Percentiles rank a stretch among this genome's conserved stretches.
phyloP scores from a whole-genome alignment of 495 filamentous ascomycete genomes.

The Penicillium diatomitis region DNA sequence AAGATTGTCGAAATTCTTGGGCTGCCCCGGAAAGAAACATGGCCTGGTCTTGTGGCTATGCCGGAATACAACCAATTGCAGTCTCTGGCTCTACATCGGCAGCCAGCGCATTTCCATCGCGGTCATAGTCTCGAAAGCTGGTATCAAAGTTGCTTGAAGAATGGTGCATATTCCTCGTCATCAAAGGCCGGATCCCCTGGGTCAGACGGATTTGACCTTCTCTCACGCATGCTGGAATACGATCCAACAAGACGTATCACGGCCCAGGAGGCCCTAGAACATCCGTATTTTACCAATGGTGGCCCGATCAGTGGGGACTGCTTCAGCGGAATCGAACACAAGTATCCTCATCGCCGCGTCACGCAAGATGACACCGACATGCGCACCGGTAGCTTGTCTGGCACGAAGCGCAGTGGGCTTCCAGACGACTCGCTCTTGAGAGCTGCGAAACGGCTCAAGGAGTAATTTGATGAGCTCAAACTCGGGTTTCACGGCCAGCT shows the following conservation, averaged over 20 bases:
- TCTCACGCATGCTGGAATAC: conserved; percentile 78
- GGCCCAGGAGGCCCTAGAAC: conserved; percentile 73
- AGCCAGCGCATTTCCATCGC: conserved; percentile 31
- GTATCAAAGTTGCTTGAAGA: conserved; percentile 55
- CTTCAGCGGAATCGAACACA: conserved; percentile 77
- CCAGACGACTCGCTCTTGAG: conserved; percentile 69
- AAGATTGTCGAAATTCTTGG: conserved; percentile 97
- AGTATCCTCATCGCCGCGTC: conserved; percentile 85
- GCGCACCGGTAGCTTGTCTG: conserved; percentile 72
- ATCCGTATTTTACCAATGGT: conserved; percentile 71
- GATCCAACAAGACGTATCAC: conserved; percentile 85
- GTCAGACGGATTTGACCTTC: conserved; percentile 67
- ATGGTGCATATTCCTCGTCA: conserved; percentile 44
- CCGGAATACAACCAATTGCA: conserved; percentile 70
- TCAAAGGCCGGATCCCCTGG: conserved; percentile 50
- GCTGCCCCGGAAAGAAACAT: conserved; percentile 76
- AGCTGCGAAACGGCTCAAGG: conserved; percentile 36
- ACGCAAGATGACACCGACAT: conserved; percentile 95
- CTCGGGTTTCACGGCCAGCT: background rate
- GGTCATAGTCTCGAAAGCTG: conserved; percentile 51
- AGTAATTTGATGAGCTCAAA: conserved; percentile 12
- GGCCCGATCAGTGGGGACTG: conserved; percentile 66
- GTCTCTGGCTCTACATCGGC: conserved; percentile 47
- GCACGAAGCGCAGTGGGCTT: conserved; percentile 82
- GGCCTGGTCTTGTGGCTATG: conserved; percentile 73